phyloP scores from a whole-genome alignment of 805 yeast species.

The Yarrowia osloensis region DNA sequence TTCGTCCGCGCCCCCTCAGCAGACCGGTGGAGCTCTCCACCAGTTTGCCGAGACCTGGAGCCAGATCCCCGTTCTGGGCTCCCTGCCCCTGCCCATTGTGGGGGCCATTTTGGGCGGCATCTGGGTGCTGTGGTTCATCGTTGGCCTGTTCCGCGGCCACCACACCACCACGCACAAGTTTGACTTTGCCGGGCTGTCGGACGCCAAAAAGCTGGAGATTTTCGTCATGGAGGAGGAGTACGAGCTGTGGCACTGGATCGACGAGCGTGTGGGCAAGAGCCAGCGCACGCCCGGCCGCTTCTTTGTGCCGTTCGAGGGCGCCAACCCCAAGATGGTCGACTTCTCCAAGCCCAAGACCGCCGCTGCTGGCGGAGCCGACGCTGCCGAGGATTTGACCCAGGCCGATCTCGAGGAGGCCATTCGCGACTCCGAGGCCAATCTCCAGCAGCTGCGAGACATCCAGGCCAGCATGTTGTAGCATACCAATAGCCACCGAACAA shows the following conservation, averaged over 20 bases:
- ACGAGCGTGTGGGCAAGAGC: conserved; percentile 44
- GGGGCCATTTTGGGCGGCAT: conserved; percentile 16
- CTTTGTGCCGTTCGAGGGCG: conserved; percentile 29
- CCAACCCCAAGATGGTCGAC: conserved; percentile 29
- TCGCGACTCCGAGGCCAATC: conserved; percentile 18
- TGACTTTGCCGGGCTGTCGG: conserved; percentile 35
- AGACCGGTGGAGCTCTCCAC: conserved; percentile 13
- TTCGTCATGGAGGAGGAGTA: conserved; percentile 53
- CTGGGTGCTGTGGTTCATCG: conserved; percentile 21
- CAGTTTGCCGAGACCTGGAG: conserved; percentile 23
- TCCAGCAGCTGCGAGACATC: conserved; percentile 8
- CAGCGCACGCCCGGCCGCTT: conserved; percentile 9
- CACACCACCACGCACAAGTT: conserved; percentile 20
- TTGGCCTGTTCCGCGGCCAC: conserved; percentile 21
- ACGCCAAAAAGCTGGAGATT: conserved; percentile 35
- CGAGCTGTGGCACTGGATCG: conserved; percentile 74
- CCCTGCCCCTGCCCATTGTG: conserved; percentile 3
- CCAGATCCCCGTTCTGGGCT: conserved; percentile 20
- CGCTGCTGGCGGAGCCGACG: background rate
- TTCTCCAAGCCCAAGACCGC: conserved; percentile 4
- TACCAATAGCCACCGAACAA: background rate
- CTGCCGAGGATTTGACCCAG: background rate
- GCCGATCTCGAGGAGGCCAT: conserved; percentile 18
- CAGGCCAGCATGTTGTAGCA: conserved; percentile 18
- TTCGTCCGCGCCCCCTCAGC: background rate